Evolutionary conservation across 2,329 filamentous ascomycete genomes (phyloP).

Genomic region (Botrytis byssoidea): DNA sequence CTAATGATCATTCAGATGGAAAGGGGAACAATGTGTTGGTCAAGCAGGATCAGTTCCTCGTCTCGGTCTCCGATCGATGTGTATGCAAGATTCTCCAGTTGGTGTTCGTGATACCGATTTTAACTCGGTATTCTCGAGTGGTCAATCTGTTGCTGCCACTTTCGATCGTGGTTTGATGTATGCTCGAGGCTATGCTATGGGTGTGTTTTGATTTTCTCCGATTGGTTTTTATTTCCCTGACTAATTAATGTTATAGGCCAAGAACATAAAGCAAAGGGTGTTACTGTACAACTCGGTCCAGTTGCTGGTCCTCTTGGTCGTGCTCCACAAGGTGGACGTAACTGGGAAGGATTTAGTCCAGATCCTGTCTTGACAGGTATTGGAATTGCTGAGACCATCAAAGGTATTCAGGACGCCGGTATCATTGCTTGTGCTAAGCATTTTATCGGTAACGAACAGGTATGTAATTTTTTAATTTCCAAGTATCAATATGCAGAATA

Average conservation of each 20-base stretch:
- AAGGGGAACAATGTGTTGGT: constrained; percentile 38
- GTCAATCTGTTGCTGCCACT: constrained; percentile 66
- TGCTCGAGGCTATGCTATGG: constrained; percentile 49
- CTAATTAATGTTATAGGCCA: constrained; percentile 18
- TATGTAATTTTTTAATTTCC: constrained; percentile 36
- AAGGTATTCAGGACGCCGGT: constrained; percentile 78
- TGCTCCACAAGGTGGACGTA: constrained; percentile 66
- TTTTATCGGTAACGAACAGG: constrained; percentile 69
- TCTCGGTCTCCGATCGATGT: constrained; percentile 38
- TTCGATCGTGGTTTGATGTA: constrained; percentile 64
- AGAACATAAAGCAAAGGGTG: constrained; percentile 73
- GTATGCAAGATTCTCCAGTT: constrained; percentile 40
- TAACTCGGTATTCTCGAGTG: constrained; percentile 68
- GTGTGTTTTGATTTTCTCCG: constrained; percentile 25
- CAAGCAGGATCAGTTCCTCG: constrained; percentile 36
- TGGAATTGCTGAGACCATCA: constrained; percentile 68
- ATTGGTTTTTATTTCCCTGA: not conserved
- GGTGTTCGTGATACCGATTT: constrained; percentile 56
- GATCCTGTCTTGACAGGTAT: constrained; percentile 70
- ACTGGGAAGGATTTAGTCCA: constrained; percentile 68
- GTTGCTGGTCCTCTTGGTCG: constrained; percentile 68
- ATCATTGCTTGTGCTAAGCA: constrained; percentile 84
- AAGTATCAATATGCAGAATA: not conserved
- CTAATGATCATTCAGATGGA: constrained; percentile 21
- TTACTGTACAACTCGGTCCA: constrained; percentile 71